A percentile compares a stretch with the other conserved stretches of the same genome.
Evolutionary conservation across 2,329 filamentous ascomycete genomes (phyloP).

Genomic region (Trichoderma sp.): DNA sequence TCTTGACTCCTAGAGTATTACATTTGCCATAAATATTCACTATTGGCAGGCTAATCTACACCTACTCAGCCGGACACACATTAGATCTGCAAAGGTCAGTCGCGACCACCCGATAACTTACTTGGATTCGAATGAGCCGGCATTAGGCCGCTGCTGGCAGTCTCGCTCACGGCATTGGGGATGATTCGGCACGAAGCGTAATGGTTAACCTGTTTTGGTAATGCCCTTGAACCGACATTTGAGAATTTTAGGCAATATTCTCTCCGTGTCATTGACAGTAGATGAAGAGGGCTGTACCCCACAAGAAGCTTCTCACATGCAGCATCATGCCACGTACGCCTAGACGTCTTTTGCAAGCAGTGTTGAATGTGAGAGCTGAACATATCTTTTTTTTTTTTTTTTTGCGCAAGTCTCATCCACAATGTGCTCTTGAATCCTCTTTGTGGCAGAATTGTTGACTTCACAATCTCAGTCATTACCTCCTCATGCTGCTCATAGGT

Average conservation of each 20-base stretch:
- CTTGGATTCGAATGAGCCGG: background rate
- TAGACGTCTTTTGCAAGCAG: background rate
- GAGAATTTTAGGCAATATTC: conserved; percentile 8
- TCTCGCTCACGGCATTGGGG: background rate
- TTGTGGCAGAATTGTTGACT: background rate
- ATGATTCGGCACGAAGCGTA: background rate
- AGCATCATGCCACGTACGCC: background rate
- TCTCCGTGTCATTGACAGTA: background rate
- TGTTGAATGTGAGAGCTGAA: background rate
- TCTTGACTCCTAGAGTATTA: background rate
- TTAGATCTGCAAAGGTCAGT: conserved; percentile 1
- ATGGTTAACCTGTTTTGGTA: background rate
- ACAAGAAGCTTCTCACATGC: background rate
- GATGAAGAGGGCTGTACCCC: background rate
- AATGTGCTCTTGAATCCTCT: background rate
- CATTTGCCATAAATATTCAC: background rate
- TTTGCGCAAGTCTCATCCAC: background rate
- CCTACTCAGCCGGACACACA: background rate
- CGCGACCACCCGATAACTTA: background rate
- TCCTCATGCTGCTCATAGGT: background rate
- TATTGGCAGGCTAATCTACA: conserved; percentile 7
- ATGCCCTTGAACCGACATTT: conserved; percentile 2
- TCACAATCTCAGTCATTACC: background rate
- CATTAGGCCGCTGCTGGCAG: background rate
- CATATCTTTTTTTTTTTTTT: background rate